Conservation (phyloP, 108 stramenopile genomes). For the Nitzschia putrida region DNA sequence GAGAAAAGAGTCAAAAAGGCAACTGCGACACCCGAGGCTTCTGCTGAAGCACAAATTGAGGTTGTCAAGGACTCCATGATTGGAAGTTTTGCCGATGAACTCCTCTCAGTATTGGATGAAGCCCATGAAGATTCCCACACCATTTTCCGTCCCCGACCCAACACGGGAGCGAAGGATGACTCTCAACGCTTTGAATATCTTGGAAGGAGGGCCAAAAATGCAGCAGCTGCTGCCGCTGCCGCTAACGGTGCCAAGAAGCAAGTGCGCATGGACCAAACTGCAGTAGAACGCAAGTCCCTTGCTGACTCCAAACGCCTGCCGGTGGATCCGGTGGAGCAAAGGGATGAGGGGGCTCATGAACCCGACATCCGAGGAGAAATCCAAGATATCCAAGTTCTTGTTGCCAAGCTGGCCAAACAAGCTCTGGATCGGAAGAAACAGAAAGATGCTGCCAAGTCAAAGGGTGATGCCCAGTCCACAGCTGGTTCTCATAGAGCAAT, state of each 20-base stretch:
- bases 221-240: background rate
- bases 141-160: conserved; percentile 13
- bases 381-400: conserved; percentile 2
- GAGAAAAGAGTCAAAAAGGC: background rate
- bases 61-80: background rate
- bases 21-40: too few relatives aligned
- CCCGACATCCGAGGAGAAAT: conserved; percentile 9
- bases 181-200: conserved; percentile 14
- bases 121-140: background rate
- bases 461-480: background rate
- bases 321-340: background rate
- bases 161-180: background rate
- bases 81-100: background rate
- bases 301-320: background rate
- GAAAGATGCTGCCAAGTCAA: background rate
- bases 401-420: conserved; percentile 6
- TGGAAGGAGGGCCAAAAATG: background rate
- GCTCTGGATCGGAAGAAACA: background rate
- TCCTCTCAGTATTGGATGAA: background rate
- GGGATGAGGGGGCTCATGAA: background rate
- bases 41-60: too few relatives aligned
- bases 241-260: background rate
- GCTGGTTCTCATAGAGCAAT: background rate
- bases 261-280: background rate
- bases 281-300: background rate